Base-by-base conservation (phyloP, 169 alveolate species). In the Plasmodium cynomolgi region DNA sequence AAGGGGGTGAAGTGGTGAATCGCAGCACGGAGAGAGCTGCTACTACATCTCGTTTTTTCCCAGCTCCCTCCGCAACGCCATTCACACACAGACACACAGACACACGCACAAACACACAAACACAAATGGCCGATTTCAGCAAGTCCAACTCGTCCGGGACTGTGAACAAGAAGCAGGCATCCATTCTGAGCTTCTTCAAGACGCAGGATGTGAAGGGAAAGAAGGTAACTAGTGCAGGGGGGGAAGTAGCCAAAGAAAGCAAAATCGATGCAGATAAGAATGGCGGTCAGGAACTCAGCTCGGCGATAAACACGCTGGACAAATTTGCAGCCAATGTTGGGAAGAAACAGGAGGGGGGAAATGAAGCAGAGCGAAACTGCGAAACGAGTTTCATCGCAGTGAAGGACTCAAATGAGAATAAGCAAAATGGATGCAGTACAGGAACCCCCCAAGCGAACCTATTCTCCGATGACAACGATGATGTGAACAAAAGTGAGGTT, bases 131-230 rank as follows among this genome's bases (percentile, higher is more conserved):
- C 47, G 93, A 85, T 8, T 11, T 47, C 17, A 75, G 71, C 39
- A 85, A 47, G 44, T 54, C 41, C 34, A 85, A 75, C 39, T 31
- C 86, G 2, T 31, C 72, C 17, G 84, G 71, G n/a, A 33, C 85
- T 3, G 50, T 62, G 37, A 88, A 62, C 29, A 88, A 79, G 47
- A 88, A 88, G 39, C 94, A 88, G 82, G 84, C 90, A 2, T 88
- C 94, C 6, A 88, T 88, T 79, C 47, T 88, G 29, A 88, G 94
- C 33, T 88, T 88, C 33, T 88, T 88, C 72, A 88, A 88, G 81
- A 75, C 83, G 0, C 84, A 88, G 29, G 82, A 88, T 33, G 41
- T 1, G 9, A 88, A 88, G 50, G 31, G 3, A 29, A 88, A 88
- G 26, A 88, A 47, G 44, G 41, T 20, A 9, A 41, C 26, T 20